A percentile compares a stretch with the other conserved stretches of the same genome.
These are phyloP conservation scores for Globisporangium barbulae DNA, from an alignment of 352 stramenopile species.

Conservation along the genomic window DNA sequence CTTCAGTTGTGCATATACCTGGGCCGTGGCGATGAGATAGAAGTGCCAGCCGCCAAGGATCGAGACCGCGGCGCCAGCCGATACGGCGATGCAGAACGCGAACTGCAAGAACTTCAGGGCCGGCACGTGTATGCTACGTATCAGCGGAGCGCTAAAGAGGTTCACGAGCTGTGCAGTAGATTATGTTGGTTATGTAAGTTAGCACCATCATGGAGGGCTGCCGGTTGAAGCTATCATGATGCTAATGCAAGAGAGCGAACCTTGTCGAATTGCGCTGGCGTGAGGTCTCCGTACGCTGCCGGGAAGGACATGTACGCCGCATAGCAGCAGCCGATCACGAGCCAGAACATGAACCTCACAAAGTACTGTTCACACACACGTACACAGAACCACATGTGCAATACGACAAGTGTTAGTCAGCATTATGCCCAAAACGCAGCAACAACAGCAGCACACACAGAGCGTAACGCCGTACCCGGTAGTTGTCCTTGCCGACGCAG, in stretches of 20 bases:
- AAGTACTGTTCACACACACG: slow-evolving; percentile 53
- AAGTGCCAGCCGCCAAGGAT: slow-evolving; percentile 67
- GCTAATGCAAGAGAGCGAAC: slow-evolving; percentile 28
- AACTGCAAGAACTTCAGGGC: slow-evolving; percentile 55
- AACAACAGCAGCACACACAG: background rate
- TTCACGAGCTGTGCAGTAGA: slow-evolving; percentile 24
- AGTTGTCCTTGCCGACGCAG: slow-evolving; percentile 96
- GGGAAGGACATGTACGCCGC: slow-evolving; percentile 52
- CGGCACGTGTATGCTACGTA: slow-evolving; percentile 17
- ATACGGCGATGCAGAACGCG: slow-evolving; percentile 60
- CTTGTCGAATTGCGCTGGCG: slow-evolving; percentile 48
- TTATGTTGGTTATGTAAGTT: background rate
- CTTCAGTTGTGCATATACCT: slow-evolving; percentile 30
- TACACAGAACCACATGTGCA: background rate
- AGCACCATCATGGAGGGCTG: background rate
- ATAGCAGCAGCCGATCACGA: slow-evolving; percentile 53
- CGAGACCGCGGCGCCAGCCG: slow-evolving; percentile 54
- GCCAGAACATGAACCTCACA: slow-evolving; percentile 71
- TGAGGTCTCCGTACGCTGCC: slow-evolving; percentile 54
- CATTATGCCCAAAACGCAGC: background rate
- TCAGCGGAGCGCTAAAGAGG: slow-evolving; percentile 20
- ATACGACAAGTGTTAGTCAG: background rate
- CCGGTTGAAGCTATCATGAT: background rate
- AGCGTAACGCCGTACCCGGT: slow-evolving; percentile 62
- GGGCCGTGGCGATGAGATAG: slow-evolving; percentile 72